Evolutionary conservation across 106 monocot species (phyloP).

Genomic region (Xerophyta viscosa): DNA sequence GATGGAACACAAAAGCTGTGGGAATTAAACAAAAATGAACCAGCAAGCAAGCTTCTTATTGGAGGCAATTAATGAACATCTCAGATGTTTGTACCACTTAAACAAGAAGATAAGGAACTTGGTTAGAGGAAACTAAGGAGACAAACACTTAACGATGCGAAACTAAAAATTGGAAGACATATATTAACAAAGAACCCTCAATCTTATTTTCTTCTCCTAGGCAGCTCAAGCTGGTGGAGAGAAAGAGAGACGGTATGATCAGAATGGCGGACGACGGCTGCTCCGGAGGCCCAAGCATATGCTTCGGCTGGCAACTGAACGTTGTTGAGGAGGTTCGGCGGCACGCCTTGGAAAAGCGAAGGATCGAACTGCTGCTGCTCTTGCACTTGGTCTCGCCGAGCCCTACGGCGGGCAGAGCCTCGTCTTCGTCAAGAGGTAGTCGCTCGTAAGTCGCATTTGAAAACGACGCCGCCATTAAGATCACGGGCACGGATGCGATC

Average conservation of each 20-base stretch:
- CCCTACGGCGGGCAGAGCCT: slow-evolving; percentile 2
- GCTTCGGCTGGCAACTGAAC: slow-evolving; percentile 22
- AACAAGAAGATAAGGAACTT: no score
- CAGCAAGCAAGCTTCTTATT: no score
- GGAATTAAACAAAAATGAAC: no score
- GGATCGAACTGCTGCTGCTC: slow-evolving; percentile 6
- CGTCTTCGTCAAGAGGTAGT: background rate
- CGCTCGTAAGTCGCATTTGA: slow-evolving; percentile 1
- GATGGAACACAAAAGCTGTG: no score
- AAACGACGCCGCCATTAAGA: slow-evolving; percentile 1
- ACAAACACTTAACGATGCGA: no score
- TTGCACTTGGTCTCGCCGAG: no score
- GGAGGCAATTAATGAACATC: no score
- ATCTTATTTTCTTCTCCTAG: background rate
- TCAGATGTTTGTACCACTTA: no score
- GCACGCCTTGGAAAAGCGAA: slow-evolving; percentile 11
- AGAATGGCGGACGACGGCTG: background rate
- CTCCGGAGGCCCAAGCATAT: slow-evolving; percentile 21
- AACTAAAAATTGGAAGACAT: no score
- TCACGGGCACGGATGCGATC: background rate
- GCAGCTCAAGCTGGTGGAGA: background rate
- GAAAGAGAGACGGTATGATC: background rate
- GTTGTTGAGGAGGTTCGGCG: slow-evolving; percentile 18
- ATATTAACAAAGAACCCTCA: background rate
- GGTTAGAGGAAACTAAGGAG: no score